Base-by-base conservation (phyloP, 2,329 filamentous ascomycete species). In the Paraconiothyrium brasiliense region DNA sequence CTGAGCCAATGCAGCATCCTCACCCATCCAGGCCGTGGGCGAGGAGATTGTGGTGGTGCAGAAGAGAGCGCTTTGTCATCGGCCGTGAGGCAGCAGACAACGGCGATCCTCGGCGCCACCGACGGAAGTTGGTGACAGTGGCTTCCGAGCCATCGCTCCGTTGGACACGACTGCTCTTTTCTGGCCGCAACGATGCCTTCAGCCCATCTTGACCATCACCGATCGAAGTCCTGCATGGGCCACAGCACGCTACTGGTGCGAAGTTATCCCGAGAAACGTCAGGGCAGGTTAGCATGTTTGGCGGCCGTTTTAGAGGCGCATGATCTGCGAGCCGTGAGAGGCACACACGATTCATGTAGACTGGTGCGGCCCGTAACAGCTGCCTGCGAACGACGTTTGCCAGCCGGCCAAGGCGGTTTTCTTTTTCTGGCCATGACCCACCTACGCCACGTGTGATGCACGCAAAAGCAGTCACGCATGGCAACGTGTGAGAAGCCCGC, bases 381-480 rank as follows among this genome's bases (percentile, higher is more conserved):
- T 24, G 39, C n/a, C 51, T 43, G 51, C 51, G 22, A 32, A 54
- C 51, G 37, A 24, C 51, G 37, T 44, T 44, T 44, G 24, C 16
- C 37, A 43, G 39, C 20, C 50, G 37, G 20, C 27, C 27, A 46
- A 22, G 11, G 27, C 14, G 32, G 43, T 52, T 13, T 7, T 48
- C 24, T 32, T 46, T 46, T 24, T 10, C 43, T 56, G 43, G 30
- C 54, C 41, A 56, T 56, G 43, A 56, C 54, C 32, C 54, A 43
- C 41, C 22, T 47, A 41, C 16, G 39, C 52, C 52, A 55, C 37
- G 51, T 54, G 51, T 30, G 51, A 37, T 37, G 34, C 50, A 30
- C n/a, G 22, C 39, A 30, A 4, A 30, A 7, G 22, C 39, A 30
- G 2, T 30, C 51, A 24, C 43, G 43, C 43, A 48, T 47, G 10